Conservation (phyloP, 176 grass and related monocot species). For the Puccinellia tenuiflora region DNA sequence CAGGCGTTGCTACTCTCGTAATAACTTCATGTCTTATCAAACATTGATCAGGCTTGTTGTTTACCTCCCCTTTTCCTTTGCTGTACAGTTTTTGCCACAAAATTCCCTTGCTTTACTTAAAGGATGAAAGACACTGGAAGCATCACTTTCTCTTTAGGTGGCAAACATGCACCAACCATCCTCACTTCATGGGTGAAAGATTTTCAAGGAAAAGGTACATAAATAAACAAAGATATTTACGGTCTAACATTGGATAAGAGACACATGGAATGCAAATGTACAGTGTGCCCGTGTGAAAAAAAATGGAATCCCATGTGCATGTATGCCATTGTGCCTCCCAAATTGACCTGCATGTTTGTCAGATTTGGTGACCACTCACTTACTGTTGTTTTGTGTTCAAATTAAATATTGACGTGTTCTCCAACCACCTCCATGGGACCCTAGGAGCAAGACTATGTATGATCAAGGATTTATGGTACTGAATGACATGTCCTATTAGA, state of each 20-base stretch:
- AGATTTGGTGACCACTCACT: constrained; percentile 26
- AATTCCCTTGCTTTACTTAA: constrained; percentile 37
- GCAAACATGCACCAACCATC: constrained; percentile 31
- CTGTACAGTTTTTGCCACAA: background rate
- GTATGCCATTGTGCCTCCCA: background rate
- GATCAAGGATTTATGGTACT: constrained; percentile 4
- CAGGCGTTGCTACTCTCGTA: background rate
- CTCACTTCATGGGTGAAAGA: background rate
- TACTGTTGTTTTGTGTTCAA: background rate
- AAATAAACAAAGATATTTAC: background rate
- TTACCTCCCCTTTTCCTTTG: background rate
- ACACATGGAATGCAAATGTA: background rate
- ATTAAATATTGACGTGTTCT: constrained; percentile 11
- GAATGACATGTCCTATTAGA: constrained; percentile 8
- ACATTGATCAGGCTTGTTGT: background rate
- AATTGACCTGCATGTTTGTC: constrained; percentile 20
- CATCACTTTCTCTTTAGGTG: constrained; percentile 34
- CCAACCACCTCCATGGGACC: constrained; percentile 23
- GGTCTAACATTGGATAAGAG: background rate
- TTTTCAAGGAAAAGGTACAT: background rate
- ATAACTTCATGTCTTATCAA: constrained; percentile 11
- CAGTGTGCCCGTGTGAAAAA: background rate
- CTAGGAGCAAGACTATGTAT: background rate
- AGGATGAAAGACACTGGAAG: constrained; percentile 20
- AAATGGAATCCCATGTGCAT: constrained; percentile 8